These are phyloP conservation scores for Lepiota brunneoincarnata DNA, from an alignment of 768 basidiomycete species.

Conservation along the genomic window DNA sequence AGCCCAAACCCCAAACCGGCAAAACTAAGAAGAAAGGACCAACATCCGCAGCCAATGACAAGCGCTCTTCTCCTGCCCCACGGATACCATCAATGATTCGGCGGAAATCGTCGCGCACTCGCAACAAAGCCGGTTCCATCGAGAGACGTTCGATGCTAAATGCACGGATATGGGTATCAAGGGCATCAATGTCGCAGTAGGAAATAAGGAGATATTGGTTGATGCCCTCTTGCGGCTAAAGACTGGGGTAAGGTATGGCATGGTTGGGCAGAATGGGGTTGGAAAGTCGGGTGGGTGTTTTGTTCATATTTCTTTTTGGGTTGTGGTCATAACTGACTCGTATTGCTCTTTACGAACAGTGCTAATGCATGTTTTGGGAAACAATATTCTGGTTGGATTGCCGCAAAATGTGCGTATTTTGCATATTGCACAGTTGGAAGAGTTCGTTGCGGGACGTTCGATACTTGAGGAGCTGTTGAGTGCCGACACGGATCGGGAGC, in stretches of 20 bases:
- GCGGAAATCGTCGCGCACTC: constrained; percentile 37
- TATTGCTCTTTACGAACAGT: constrained; percentile 15
- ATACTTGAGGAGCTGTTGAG: constrained; percentile 26
- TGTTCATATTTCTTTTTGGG: neutral
- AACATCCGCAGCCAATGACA: neutral
- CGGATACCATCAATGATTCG: constrained; percentile 8
- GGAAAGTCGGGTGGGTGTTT: constrained; percentile 46
- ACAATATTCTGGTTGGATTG: constrained; percentile 28
- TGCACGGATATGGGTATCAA: constrained; percentile 49
- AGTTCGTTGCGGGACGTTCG: constrained; percentile 22
- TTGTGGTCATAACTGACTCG: neutral
- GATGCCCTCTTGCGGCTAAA: constrained; percentile 54
- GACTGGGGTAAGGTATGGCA: constrained; percentile 45
- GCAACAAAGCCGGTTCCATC: constrained; percentile 48
- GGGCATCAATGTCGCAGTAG: constrained; percentile 49
- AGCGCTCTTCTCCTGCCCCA: neutral
- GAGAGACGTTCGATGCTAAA: constrained; percentile 40
- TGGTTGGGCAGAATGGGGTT: constrained; percentile 55
- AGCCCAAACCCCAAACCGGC: neutral
- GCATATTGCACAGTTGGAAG: constrained; percentile 31
- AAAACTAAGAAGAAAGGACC: neutral
- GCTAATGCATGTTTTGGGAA: constrained; percentile 27
- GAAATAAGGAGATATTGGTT: constrained; percentile 47
- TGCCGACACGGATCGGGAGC: constrained; percentile 22
- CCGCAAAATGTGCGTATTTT: constrained; percentile 31